phyloP scores from a whole-genome alignment of 352 stramenopile genomes.

The Thraustochytrium striatum region DNA sequence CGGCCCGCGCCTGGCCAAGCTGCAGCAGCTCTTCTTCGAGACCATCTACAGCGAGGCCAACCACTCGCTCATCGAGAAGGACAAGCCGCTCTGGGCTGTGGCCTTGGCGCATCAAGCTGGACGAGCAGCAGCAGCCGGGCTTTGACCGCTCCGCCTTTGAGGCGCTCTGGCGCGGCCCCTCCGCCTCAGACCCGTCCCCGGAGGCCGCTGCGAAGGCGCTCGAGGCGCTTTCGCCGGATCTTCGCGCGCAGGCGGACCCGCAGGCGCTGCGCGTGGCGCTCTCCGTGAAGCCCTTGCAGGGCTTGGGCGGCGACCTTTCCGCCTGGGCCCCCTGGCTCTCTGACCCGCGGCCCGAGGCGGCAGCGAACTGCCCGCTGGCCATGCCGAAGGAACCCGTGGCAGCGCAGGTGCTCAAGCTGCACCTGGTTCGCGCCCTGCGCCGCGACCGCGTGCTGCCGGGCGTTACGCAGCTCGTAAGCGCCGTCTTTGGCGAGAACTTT shows the following conservation, averaged over 20 bases:
- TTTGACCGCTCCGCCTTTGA: background rate
- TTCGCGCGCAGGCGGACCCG: slow-evolving; percentile 35
- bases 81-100: slow-evolving; percentile 98
- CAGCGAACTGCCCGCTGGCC: too few species aligned
- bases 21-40: slow-evolving; percentile 68
- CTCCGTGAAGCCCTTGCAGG: slow-evolving; percentile 12
- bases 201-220: slow-evolving; percentile 21
- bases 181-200: background rate
- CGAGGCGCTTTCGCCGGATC: slow-evolving; percentile 46
- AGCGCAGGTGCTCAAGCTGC: slow-evolving; percentile 57
- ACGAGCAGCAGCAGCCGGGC: too few species aligned
- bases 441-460: slow-evolving; percentile 77
- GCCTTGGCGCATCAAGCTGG: slow-evolving; percentile 84
- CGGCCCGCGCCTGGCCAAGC: background rate
- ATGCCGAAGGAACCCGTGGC: background rate
- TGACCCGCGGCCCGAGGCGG: background rate
- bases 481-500: slow-evolving; percentile 82
- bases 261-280: slow-evolving; percentile 18
- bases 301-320: background rate
- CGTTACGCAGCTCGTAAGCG: slow-evolving; percentile 68
- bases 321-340: background rate
- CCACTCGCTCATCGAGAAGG: slow-evolving; percentile 85
- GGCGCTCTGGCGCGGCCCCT: slow-evolving; percentile 43
- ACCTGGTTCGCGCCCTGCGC: slow-evolving; percentile 73
- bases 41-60: slow-evolving; percentile 86